Percentiles rank a stretch among this genome's conserved stretches.
These are phyloP conservation scores for Metarhizium sp. DNA, from an alignment of 2,329 filamentous ascomycete genomes.

Conservation along the genomic window DNA sequence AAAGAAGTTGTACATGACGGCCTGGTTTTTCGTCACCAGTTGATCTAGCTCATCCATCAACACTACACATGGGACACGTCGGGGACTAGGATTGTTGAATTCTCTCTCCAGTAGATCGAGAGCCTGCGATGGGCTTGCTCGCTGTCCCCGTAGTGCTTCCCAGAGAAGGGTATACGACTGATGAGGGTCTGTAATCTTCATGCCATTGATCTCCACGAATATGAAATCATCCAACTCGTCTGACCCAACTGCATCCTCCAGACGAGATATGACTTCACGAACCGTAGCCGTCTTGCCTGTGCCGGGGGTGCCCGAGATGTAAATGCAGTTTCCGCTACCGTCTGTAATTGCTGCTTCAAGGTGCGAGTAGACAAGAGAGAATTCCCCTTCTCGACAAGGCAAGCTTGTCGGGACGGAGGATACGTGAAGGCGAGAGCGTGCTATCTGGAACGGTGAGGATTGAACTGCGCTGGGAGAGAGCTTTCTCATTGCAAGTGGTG, in stretches of 20 bases:
- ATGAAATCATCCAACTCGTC: constrained; percentile 98
- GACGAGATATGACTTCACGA: constrained; percentile 80
- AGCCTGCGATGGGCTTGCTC: constrained; percentile 85
- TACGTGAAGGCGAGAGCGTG: constrained; percentile 81
- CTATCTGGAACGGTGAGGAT: constrained; percentile 83
- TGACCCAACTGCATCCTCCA: constrained; percentile 77
- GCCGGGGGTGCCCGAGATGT: constrained; percentile 96
- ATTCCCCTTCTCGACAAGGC: constrained; percentile 87
- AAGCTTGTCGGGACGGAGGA: constrained; percentile 84
- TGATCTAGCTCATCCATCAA: constrained; percentile 98
- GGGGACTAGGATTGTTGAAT: constrained; percentile 83
- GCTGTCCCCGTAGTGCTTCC: constrained; percentile 90
- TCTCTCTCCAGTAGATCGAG: constrained; percentile 85
- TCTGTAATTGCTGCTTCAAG: constrained; percentile 91
- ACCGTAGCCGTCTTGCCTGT: constrained; percentile 98
- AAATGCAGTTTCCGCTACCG: constrained; percentile 91
- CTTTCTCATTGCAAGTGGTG: constrained; percentile 80
- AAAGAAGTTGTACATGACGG: constrained; percentile 99
- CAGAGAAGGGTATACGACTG: constrained; percentile 92
- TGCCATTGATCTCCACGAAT: constrained; percentile 98
- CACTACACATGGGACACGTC: constrained; percentile 89
- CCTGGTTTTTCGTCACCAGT: constrained; percentile 94
- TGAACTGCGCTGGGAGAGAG: constrained; percentile 67
- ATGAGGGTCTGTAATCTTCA: constrained; percentile 98
- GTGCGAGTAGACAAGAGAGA: constrained; percentile 84